Conservation (phyloP, 257 asterid genomes). For the Schizonepeta tenuifolia region DNA sequence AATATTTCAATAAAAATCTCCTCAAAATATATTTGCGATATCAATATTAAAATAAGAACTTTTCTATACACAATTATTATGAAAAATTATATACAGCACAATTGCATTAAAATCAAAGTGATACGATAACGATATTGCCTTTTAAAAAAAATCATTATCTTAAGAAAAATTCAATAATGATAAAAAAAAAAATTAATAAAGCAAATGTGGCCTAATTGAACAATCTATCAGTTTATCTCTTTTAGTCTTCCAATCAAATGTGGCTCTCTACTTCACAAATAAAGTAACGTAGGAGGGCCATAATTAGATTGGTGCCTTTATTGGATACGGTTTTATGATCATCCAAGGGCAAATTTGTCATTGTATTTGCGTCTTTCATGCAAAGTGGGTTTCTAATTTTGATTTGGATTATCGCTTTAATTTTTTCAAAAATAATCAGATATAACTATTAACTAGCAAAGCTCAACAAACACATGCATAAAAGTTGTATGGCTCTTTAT, state of each 20-base stretch:
- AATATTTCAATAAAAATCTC: no score
- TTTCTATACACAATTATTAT: not conserved
- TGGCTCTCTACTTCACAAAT: not conserved
- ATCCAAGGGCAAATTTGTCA: conserved; percentile 16
- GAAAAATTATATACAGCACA: not conserved
- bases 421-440: no score
- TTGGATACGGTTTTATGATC: conserved; percentile 17
- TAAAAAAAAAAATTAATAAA: not conserved
- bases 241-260: conserved; percentile 8
- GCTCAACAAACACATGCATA: no score
- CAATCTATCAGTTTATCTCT: not conserved
- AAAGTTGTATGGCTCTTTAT: no score
- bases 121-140: not conserved
- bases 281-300: conserved; percentile 15
- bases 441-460: no score
- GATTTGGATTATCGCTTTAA: not conserved
- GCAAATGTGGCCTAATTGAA: not conserved
- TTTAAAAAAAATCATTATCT: no score
- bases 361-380: not conserved
- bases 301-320: conserved; percentile 12
- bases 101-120: not conserved
- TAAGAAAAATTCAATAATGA: no score
- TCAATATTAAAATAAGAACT: no score
- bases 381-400: not conserved
- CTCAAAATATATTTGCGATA: no score